phyloP scores from a whole-genome alignment of 73 alveolate genomes.

The Paramecium sonneborni region DNA sequence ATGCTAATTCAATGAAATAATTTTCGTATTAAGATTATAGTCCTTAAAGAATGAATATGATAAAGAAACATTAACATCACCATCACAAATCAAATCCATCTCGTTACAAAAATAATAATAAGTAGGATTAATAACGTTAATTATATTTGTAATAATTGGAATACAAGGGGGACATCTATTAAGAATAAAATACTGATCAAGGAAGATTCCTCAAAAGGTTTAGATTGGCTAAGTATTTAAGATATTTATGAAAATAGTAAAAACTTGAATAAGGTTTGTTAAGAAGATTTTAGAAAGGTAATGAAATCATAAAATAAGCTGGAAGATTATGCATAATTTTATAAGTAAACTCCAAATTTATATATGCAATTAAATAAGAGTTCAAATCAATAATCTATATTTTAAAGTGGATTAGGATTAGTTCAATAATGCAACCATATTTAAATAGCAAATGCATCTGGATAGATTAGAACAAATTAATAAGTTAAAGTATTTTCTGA shows the following conservation, averaged over 20 bases:
- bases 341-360: not conserved
- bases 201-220: not conserved
- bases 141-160: not conserved
- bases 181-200: not conserved
- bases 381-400: not conserved
- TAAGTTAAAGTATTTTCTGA: conserved; percentile 39
- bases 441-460: not conserved
- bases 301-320: not conserved
- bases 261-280: not conserved
- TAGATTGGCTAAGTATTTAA: conserved; percentile 39
- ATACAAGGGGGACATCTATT: not conserved
- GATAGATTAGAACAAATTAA: not conserved
- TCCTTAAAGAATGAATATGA: conserved; percentile 25
- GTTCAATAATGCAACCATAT: not conserved
- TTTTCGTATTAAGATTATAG: not conserved
- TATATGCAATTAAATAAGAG: conserved; percentile 4
- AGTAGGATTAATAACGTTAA: not conserved
- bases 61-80: not conserved
- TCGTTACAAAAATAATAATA: not conserved
- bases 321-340: conserved; percentile 19
- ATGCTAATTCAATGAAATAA: not conserved
- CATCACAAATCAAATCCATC: conserved; percentile 14
- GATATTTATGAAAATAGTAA: not conserved
- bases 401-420: conserved; percentile 46
- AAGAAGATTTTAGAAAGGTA: conserved; percentile 7